Base-by-base conservation (phyloP, 805 yeast species). In the Cyberlindnera veronae region DNA sequence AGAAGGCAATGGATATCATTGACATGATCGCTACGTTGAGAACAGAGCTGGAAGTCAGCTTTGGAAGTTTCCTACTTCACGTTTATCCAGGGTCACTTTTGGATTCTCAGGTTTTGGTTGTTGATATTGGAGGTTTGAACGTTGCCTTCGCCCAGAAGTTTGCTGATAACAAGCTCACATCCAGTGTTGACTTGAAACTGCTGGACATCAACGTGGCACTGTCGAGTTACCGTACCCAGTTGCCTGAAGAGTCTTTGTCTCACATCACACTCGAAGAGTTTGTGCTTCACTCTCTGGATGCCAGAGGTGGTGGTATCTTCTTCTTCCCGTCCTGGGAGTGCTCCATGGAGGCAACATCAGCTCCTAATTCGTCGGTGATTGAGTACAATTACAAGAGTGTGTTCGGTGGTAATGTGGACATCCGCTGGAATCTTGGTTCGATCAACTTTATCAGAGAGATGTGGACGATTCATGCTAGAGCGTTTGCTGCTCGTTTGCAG, bases 381-480 rank as follows among this genome's bases (percentile, higher is more conserved):
- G 82, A 84, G 51, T 88, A 81, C 54, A 66, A 72, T 2, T 93
- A 76, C 60, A 71, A 71, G 33, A 79, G 93, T 36, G 68, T 79
- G 2, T 88, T 93, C 66, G 95, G 87, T 8, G 97, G 96, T 20
- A 79, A 87, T 13, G 93, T 93, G 29, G 95, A 88, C 44, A 80
- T 93, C 1, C 75, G 87, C 35, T 93, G 99, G 99, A 93, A 93
- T 58, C 65, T 93, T 21, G 97, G 98, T 0, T 82, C 95, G 0
- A 81, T 93, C 15, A 86, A 84, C 54, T 88, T 88, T 48, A 87
- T 93, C 24, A 71, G 95, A 26, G 96, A 88, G 54, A 89, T 93
- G 95, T 84, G 90, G 81, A 75, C 88, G 12, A 76, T 89, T 3
- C 96, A 93, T 64, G 80, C 79, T 2, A 74, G 79, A 32, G 84